A percentile compares a stretch with the other conserved stretches of the same genome.
phyloP scores from a whole-genome alignment of 192 early-diverging fungal genomes.

The Pecoramyces ruminantium region DNA sequence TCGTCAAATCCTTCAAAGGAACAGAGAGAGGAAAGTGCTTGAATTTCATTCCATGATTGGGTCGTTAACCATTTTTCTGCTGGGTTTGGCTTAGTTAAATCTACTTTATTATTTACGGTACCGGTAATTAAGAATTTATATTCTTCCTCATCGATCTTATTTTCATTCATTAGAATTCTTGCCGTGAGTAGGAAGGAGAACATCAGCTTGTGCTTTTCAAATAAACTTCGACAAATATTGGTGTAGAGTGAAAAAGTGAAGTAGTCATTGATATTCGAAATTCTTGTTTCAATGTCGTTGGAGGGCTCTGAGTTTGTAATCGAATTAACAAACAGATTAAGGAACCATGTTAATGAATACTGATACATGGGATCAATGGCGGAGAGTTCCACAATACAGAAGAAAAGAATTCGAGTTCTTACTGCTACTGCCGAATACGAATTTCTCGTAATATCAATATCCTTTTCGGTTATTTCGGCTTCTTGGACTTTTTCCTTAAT shows the following conservation, averaged over 20 bases:
- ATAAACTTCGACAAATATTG: conserved; percentile 38
- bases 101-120: neutral
- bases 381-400: conserved; percentile 42
- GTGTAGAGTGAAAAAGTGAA: conserved; percentile 40
- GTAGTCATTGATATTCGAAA: conserved; percentile 31
- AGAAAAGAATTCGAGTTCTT: conserved; percentile 34
- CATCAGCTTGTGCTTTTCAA: conserved; percentile 44
- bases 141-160: conserved; percentile 34
- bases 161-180: conserved; percentile 24
- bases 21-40: conserved; percentile 18
- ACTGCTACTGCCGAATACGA: conserved; percentile 37
- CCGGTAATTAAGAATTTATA: conserved; percentile 42
- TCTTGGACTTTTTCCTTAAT: conserved; percentile 33
- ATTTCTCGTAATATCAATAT: conserved; percentile 38
- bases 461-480: conserved; percentile 40
- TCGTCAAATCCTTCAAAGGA: conserved; percentile 22
- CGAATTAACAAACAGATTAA: conserved; percentile 34
- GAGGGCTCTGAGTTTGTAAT: conserved; percentile 31
- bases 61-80: neutral
- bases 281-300: conserved; percentile 15
- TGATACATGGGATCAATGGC: conserved; percentile 45
- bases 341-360: conserved; percentile 40
- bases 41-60: conserved; percentile 28
- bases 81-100: neutral
- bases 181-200: conserved; percentile 40